Base-by-base conservation (phyloP, 2,329 filamentous ascomycete genomes). In the Diaporthe helianthi region DNA sequence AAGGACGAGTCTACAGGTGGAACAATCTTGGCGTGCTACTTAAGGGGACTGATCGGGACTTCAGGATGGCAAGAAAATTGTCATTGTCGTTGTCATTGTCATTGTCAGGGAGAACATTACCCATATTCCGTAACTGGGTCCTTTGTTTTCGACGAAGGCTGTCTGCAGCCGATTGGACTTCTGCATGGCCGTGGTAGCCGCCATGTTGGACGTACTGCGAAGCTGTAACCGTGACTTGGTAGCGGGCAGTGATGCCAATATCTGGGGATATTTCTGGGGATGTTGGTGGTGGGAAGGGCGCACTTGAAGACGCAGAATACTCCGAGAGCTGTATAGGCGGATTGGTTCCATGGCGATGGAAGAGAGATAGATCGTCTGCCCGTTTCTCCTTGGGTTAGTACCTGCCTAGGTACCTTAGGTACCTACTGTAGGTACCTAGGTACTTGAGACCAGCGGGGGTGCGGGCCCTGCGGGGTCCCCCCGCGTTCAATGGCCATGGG, bases 81-180 rank as follows among this genome's bases (percentile, higher is more conserved):
- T n/a, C n/a, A n/a, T n/a, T n/a, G n/a, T n/a, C n/a, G n/a, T n/a
- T n/a, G n/a, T n/a, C n/a, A n/a, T n/a, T 13, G 38, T 22, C 19
- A 13, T 9, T 47, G 19, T n/a, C 31, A 47, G 26, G 41, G 26
- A 46, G 24, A 33, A 29, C 19, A 47, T 8, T 61, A 61, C 58
- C 88, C 87, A 90, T 65, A 86, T 81, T 4, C 88, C 88, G 73
- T 89, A 81, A 60, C 85, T 83, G 7, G 85, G 79, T 29, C 79
- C 78, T 64, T 78, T 81, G 64, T 81, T 83, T 71, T 84, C 81
- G 29, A 78, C 74, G 70, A 89, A 84, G n/a, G 81, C 81, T 68
- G 80, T 81, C 74, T 82, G 83, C 71, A 89, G 76, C 67, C 80
- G 80, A 74, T 86, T 87, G 61, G 83, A 80, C 19, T 78, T 75